phyloP scores from a whole-genome alignment of 2,329 filamentous ascomycete species.

The Nemania sp. region DNA sequence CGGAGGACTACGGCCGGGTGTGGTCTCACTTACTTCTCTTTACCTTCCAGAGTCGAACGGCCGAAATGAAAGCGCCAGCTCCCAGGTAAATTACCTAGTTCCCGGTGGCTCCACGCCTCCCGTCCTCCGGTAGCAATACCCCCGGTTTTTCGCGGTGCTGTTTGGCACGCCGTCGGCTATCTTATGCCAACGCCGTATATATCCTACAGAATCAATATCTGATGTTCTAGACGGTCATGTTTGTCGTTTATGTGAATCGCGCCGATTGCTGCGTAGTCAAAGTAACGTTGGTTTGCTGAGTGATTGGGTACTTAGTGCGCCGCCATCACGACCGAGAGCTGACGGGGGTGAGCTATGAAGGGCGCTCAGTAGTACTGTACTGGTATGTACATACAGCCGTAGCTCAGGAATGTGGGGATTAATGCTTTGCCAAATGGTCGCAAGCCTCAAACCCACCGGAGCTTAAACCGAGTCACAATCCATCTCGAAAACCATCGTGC shows the following conservation, averaged over 20 bases:
- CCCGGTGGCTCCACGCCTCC: background rate
- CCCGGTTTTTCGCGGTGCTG: no score
- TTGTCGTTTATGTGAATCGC: background rate
- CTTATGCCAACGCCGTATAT: background rate
- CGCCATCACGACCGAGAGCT: no score
- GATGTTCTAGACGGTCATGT: background rate
- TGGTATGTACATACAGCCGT: background rate
- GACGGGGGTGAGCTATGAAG: no score
- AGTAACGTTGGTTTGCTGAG: no score
- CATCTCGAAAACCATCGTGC: background rate
- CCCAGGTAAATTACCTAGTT: no score
- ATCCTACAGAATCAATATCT: no score
- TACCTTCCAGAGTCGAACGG: background rate
- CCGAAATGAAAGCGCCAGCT: no score
- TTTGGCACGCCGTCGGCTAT: background rate
- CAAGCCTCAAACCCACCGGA: background rate
- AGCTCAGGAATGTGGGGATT: slow-evolving; percentile 3
- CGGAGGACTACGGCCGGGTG: background rate
- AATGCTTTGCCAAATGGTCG: background rate
- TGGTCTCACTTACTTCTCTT: slow-evolving; percentile 10
- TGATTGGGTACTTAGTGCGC: no score
- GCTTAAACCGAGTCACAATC: background rate
- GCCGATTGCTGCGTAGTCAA: no score
- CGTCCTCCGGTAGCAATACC: no score
- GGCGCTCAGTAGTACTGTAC: no score